These are phyloP conservation scores for Chondrostereum purpureum DNA, from an alignment of 1,284 basidiomycete species.

Conservation along the genomic window DNA sequence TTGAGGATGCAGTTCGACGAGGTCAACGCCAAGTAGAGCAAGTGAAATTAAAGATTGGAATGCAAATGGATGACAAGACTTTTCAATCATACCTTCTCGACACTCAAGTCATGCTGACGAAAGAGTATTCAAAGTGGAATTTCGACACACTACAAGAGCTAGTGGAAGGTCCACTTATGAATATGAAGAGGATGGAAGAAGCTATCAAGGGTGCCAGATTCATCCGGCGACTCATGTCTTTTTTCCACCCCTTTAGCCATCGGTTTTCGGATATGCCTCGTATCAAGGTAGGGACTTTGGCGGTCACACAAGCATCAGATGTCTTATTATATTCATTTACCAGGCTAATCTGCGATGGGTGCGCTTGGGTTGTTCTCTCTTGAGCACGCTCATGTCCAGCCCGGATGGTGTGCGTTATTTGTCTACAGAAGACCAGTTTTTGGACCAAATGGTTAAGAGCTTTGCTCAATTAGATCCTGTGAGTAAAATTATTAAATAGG, in stretches of 20 bases:
- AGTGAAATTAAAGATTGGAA: slow-evolving; percentile 79
- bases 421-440: slow-evolving; percentile 75
- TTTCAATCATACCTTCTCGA: slow-evolving; percentile 82
- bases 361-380: slow-evolving; percentile 73
- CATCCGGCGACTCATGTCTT: slow-evolving; percentile 80
- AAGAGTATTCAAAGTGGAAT: slow-evolving; percentile 92
- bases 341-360: slow-evolving; percentile 83
- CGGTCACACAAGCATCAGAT: too few relatives aligned
- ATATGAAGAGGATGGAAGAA: slow-evolving; percentile 93
- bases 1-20: slow-evolving; percentile 80
- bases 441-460: slow-evolving; percentile 81
- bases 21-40: slow-evolving; percentile 91
- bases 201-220: slow-evolving; percentile 89
- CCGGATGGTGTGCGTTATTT: slow-evolving; percentile 83
- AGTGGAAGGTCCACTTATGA: slow-evolving; percentile 87
- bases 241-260: slow-evolving; percentile 87
- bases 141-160: slow-evolving; percentile 85
- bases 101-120: slow-evolving; percentile 82
- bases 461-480: slow-evolving; percentile 93
- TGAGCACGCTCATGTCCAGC: slow-evolving; percentile 80
- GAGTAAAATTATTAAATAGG: slow-evolving; percentile 21
- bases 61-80: slow-evolving; percentile 90
- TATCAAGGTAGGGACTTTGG: slow-evolving; percentile 46
- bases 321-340: slow-evolving; percentile 5
- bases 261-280: slow-evolving; percentile 82